Evolutionary conservation across 257 asterid species (phyloP).

Genomic region (Verbena officinalis): DNA sequence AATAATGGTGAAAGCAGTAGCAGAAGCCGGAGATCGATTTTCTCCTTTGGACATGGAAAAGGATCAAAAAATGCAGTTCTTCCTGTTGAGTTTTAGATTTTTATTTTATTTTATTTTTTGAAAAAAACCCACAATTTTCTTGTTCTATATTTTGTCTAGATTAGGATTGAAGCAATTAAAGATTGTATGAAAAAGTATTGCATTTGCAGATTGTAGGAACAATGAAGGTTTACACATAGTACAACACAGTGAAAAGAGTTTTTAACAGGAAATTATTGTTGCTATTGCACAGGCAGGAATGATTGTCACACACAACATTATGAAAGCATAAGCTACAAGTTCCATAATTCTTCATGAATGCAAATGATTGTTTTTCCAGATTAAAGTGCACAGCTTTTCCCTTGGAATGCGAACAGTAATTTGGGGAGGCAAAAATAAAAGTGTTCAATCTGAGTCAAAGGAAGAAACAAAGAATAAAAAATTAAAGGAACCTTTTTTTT

Average conservation of each 20-base stretch:
- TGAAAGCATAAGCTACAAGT: slow-evolving; percentile 16
- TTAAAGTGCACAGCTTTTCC: slow-evolving; percentile 1
- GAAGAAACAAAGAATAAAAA: neutral
- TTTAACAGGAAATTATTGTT: neutral
- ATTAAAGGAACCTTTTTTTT: neutral
- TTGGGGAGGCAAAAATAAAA: no score
- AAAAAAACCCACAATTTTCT: neutral
- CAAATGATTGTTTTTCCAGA: slow-evolving; percentile 19
- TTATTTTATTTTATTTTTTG: neutral
- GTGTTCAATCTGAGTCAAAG: neutral
- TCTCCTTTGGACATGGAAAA: slow-evolving; percentile 72
- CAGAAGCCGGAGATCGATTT: slow-evolving; percentile 66
- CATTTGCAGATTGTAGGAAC: slow-evolving; percentile 23
- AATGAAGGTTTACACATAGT: neutral
- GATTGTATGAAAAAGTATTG: neutral
- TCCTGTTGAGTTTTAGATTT: slow-evolving; percentile 41
- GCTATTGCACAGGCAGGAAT: slow-evolving; percentile 8
- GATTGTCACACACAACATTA: slow-evolving; percentile 5
- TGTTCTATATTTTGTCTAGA: neutral
- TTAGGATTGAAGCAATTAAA: slow-evolving; percentile 19
- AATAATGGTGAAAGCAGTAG: slow-evolving; percentile 57
- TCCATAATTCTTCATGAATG: slow-evolving; percentile 22
- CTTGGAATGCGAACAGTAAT: no score
- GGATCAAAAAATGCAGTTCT: slow-evolving; percentile 65
- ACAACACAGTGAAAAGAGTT: slow-evolving; percentile 1